These are phyloP conservation scores for Sporothrix mexicana DNA, from an alignment of 2,329 filamentous ascomycete genomes.

Conservation along the genomic window DNA sequence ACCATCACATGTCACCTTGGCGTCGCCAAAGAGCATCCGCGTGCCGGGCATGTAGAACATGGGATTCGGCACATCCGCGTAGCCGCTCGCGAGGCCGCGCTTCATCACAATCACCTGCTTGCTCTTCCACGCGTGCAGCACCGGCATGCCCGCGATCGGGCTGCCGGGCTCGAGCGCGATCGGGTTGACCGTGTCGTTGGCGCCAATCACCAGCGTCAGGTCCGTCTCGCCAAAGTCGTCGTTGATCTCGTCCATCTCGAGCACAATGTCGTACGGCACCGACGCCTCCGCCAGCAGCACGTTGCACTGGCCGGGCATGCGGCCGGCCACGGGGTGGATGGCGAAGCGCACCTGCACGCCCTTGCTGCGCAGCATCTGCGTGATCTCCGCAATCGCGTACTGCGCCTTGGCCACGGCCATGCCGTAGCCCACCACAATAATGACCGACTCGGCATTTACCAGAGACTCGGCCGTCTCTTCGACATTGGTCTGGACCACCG, in stretches of 20 bases:
- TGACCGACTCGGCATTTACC: slow-evolving; percentile 78
- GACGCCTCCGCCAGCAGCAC: slow-evolving; percentile 86
- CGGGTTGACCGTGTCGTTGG: slow-evolving; percentile 91
- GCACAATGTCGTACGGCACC: slow-evolving; percentile 88
- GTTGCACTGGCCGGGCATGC: slow-evolving; percentile 94
- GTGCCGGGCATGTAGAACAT: slow-evolving; percentile 93
- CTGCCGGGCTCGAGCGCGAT: slow-evolving; percentile 84
- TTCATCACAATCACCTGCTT: slow-evolving; percentile 96
- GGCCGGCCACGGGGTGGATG: slow-evolving; percentile 86
- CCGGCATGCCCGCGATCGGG: slow-evolving; percentile 89
- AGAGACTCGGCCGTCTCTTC: slow-evolving; percentile 82
- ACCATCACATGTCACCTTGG: slow-evolving; percentile 83
- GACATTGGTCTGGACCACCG: slow-evolving; percentile 76
- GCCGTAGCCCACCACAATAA: slow-evolving; percentile 89
- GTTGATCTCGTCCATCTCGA: slow-evolving; percentile 97
- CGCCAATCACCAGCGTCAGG: slow-evolving; percentile 85
- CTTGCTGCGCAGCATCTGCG: slow-evolving; percentile 71
- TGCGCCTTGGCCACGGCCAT: slow-evolving; percentile 96
- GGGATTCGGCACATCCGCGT: slow-evolving; percentile 88
- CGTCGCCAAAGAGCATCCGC: slow-evolving; percentile 91
- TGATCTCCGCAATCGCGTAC: slow-evolving; percentile 86
- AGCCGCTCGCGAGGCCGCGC: slow-evolving; percentile 84
- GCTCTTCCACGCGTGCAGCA: slow-evolving; percentile 91
- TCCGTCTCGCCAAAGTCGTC: slow-evolving; percentile 88
- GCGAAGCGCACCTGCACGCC: slow-evolving; percentile 85